A percentile compares a stretch with the other conserved stretches of the same genome.
phyloP scores from a whole-genome alignment of 2,329 filamentous ascomycete genomes.

The Fusarium praegraminearum region DNA sequence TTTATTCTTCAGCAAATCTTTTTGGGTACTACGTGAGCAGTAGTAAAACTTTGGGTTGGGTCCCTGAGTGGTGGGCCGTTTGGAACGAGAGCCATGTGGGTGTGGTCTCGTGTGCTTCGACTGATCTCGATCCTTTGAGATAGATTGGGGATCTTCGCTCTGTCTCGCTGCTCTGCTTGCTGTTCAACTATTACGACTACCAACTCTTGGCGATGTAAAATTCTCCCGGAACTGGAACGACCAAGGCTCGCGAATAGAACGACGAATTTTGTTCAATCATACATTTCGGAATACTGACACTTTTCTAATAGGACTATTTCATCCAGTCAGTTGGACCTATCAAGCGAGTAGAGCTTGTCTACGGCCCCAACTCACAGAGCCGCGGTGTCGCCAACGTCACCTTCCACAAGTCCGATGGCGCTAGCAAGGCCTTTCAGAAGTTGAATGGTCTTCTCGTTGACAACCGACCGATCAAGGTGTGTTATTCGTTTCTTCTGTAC shows the following conservation, averaged over 20 bases:
- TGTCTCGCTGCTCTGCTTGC: slow-evolving; percentile 51
- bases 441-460: slow-evolving; percentile 93
- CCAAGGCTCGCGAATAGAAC: slow-evolving; percentile 50
- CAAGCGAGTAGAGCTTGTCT: slow-evolving; percentile 91
- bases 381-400: slow-evolving; percentile 91
- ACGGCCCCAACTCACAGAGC: slow-evolving; percentile 91
- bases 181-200: slow-evolving; percentile 34
- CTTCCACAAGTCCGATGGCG: slow-evolving; percentile 84
- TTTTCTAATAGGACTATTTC: slow-evolving; percentile 92
- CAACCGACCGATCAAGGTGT: slow-evolving; percentile 87
- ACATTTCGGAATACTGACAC: slow-evolving; percentile 72
- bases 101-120: slow-evolving; percentile 22
- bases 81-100: slow-evolving; percentile 23
- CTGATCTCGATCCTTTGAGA: slow-evolving; percentile 10
- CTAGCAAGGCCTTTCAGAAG: slow-evolving; percentile 83
- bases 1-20: slow-evolving; percentile 2
- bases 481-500: background rate
- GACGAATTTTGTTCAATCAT: slow-evolving; percentile 45
- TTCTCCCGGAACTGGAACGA: slow-evolving; percentile 49
- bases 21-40: slow-evolving; percentile 10
- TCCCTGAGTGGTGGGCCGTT: slow-evolving; percentile 36
- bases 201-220: slow-evolving; percentile 41
- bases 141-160: slow-evolving; percentile 23
- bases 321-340: slow-evolving; percentile 86
- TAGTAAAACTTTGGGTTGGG: slow-evolving; percentile 34